Evolutionary conservation across 148 eudicot genomes (phyloP).

Genomic region (Rhododendron molle): DNA sequence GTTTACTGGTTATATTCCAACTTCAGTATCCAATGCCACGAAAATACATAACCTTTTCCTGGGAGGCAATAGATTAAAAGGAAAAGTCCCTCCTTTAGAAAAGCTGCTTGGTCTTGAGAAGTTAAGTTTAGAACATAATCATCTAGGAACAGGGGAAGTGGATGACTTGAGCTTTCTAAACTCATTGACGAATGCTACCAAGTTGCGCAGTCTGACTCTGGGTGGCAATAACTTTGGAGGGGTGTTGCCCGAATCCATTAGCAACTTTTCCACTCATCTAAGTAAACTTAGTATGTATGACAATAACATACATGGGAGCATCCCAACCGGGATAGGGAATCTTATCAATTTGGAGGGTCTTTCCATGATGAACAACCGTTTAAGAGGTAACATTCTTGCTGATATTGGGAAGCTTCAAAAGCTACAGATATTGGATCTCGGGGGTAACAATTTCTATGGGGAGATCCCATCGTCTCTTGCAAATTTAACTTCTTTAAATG

Average conservation of each 20-base stretch:
- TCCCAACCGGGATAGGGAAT: background rate
- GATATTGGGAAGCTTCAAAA: background rate
- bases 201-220: accelerated
- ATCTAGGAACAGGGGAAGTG: background rate
- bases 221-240: background rate
- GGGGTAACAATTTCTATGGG: background rate
- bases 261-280: background rate
- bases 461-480: background rate
- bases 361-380: background rate
- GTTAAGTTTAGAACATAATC: accelerated
- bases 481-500: background rate
- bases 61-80: accelerated
- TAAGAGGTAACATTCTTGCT: background rate
- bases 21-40: background rate
- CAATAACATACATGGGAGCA: background rate
- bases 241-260: background rate
- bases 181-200: background rate
- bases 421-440: background rate
- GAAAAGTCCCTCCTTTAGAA: background rate
- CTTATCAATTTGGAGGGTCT: background rate
- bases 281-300: accelerated
- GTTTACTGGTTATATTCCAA: background rate
- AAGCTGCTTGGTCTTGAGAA: background rate
- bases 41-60: background rate
- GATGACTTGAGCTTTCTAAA: background rate